Evolutionary conservation across 148 eudicot genomes (phyloP).

Genomic region (Fagopyrum homotropicum): DNA sequence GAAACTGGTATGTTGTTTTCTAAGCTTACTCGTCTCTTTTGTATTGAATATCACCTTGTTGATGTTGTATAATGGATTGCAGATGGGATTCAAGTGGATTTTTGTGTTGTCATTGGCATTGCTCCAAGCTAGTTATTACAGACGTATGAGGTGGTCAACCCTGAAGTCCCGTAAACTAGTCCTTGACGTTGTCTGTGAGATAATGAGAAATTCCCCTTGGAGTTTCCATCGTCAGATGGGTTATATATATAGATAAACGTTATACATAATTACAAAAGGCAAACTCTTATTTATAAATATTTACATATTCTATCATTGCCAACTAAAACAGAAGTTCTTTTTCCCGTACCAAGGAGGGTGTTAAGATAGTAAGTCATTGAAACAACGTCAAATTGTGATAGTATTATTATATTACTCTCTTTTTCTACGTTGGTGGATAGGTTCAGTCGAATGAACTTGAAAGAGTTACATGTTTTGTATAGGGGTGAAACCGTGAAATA

Average conservation of each 20-base stretch:
- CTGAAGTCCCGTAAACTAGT: constrained; percentile 86
- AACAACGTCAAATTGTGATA: neutral
- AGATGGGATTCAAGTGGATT: constrained; percentile 99
- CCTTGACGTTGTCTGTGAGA: constrained; percentile 88
- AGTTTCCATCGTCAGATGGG: too few species aligned
- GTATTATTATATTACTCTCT: neutral
- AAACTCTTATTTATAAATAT: too few species aligned
- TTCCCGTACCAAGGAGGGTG: too few species aligned
- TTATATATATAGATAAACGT: too few species aligned
- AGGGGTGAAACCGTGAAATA: too few species aligned
- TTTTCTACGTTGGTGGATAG: neutral
- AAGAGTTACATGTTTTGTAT: neutral
- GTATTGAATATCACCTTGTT: neutral
- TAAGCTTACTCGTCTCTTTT: neutral
- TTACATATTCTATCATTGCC: too few species aligned
- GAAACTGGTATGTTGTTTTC: constrained; percentile 48
- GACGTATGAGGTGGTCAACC: constrained; percentile 96
- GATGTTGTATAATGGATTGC: constrained; percentile 12
- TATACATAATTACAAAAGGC: too few species aligned
- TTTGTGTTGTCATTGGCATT: constrained; percentile 87
- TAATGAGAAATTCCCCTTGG: too few species aligned
- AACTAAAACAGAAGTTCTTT: constrained; percentile 31
- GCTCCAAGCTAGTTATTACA: constrained; percentile 93
- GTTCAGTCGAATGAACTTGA: constrained; percentile 1
- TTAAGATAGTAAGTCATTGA: neutral